A percentile compares a stretch with the other conserved stretches of the same genome.
Conservation (phyloP, 495 filamentous ascomycete genomes). For the Poronia punctata region DNA sequence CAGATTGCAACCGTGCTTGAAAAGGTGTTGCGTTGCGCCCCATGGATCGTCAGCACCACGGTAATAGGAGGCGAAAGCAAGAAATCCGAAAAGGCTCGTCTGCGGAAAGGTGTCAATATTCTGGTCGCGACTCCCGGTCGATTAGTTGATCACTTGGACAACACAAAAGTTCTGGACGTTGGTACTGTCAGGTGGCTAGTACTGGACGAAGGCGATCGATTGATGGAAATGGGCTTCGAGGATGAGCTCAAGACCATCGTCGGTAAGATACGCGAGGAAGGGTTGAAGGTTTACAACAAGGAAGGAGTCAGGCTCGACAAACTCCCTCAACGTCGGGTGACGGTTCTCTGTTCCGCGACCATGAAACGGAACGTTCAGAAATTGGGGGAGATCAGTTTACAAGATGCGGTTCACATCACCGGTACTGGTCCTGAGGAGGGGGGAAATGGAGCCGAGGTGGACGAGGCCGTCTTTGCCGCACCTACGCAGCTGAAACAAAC, state of each 20-base stretch:
- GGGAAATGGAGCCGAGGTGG: conserved; percentile 34
- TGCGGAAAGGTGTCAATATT: conserved; percentile 91
- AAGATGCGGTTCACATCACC: conserved; percentile 83
- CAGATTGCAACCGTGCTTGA: conserved; percentile 84
- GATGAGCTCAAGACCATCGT: conserved; percentile 76
- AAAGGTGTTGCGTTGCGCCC: conserved; percentile 69
- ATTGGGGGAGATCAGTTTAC: conserved; percentile 87
- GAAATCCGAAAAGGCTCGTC: conserved; percentile 87
- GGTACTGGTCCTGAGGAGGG: conserved; percentile 50
- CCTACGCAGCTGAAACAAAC: conserved; percentile 90
- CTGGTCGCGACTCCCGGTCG: conserved; percentile 90
- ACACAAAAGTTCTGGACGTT: conserved; percentile 82
- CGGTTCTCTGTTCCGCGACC: conserved; percentile 91
- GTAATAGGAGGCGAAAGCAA: conserved; percentile 97
- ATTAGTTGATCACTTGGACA: conserved; percentile 81
- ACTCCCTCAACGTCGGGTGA: conserved; percentile 71
- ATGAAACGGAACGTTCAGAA: conserved; percentile 94
- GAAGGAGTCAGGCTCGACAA: conserved; percentile 39
- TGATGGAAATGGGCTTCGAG: conserved; percentile 97
- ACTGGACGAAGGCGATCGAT: conserved; percentile 87
- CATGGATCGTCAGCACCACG: conserved; percentile 84
- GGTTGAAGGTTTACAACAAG: conserved; percentile 29
- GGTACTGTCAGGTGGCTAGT: conserved; percentile 89
- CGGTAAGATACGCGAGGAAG: conserved; percentile 56
- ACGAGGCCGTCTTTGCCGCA: conserved; percentile 63